A percentile compares a stretch with the other conserved stretches of the same genome.
Evolutionary conservation across 208 protist species (phyloP).

Genomic region (Trichomonas vaginalis): DNA sequence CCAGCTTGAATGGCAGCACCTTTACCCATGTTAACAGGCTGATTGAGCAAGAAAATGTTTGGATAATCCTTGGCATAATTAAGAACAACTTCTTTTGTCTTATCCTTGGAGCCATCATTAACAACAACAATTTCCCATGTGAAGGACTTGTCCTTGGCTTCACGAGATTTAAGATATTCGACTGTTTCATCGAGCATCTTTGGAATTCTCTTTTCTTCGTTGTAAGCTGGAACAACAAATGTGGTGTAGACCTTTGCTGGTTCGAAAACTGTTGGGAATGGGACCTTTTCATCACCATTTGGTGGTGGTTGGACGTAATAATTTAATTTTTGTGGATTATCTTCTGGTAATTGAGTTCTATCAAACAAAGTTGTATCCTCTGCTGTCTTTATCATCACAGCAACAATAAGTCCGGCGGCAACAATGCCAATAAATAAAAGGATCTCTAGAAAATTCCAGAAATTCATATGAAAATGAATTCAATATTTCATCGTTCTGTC

Average conservation of each 20-base stretch:
- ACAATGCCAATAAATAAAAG: no score
- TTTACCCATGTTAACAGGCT: slow-evolving; percentile 25
- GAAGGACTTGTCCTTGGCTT: neutral
- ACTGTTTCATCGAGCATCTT: slow-evolving; percentile 22
- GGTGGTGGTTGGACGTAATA: neutral
- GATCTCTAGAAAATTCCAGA: no score
- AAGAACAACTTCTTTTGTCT: neutral
- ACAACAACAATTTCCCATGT: slow-evolving; percentile 29
- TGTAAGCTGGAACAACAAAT: slow-evolving; percentile 28
- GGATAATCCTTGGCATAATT: neutral
- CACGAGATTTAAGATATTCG: slow-evolving; percentile 15
- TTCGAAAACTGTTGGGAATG: neutral
- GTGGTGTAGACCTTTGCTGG: neutral
- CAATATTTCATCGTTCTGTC: no score
- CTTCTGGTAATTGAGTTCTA: neutral
- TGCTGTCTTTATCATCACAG: no score
- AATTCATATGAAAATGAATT: no score
- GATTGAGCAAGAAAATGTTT: neutral
- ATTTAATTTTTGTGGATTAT: neutral
- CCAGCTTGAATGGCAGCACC: slow-evolving; percentile 26
- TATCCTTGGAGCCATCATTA: slow-evolving; percentile 27
- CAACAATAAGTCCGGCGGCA: no score
- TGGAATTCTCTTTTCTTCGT: slow-evolving; percentile 24
- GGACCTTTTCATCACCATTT: neutral
- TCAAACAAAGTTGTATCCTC: neutral